Base-by-base conservation (phyloP, 2,329 filamentous ascomycete species). In the Neocucurbitaria cava region DNA sequence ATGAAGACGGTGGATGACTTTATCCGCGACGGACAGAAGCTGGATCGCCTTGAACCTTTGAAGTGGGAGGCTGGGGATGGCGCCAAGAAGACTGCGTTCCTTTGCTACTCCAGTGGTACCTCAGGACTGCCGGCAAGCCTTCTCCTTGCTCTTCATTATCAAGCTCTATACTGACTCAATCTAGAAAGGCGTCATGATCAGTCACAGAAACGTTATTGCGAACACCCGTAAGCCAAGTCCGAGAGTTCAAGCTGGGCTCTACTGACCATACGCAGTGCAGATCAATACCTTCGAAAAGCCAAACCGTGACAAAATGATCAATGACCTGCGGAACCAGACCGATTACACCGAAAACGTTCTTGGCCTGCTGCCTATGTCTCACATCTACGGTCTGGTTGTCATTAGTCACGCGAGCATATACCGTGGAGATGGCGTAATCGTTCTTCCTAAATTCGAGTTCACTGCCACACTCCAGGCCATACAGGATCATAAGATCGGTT, bases 131-230 rank as follows among this genome's bases (percentile, higher is more conserved):
- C 90, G 15, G 88, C 89, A 79, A 66, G 60, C 11, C 30, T 17
- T 24, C 3, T 81, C 4, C 26, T 18, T 43, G 10, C 36, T 48
- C 40, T 11, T 9, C 11, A 41, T 9, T 7, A 53, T 24, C 18
- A 30, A 20, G n/a, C 23, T 21, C 10, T 40, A 9, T 52, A 23
- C 63, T 69, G 33, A 69, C 33, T 4, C 10, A 2, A 1, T 30
- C 20, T 46, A 90, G 85, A 92, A 92, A 88, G 90, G 89, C 40
- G 90, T 93, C 48, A 92, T 91, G 87, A 90, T 94, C 54, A 90
- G 89, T 3, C 90, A 94, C 70, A 78, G 78, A 33, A 94, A 94
- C 61, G 87, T 93, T 39, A 93, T 94, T 43, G 85, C 90, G 47
- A 94, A 93, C 68, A 83, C 86, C 0, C 38, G 71, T 73, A 66